These are phyloP conservation scores for Elaeis oleifera DNA, from an alignment of 202 grass and related monocot species.

Conservation along the genomic window DNA sequence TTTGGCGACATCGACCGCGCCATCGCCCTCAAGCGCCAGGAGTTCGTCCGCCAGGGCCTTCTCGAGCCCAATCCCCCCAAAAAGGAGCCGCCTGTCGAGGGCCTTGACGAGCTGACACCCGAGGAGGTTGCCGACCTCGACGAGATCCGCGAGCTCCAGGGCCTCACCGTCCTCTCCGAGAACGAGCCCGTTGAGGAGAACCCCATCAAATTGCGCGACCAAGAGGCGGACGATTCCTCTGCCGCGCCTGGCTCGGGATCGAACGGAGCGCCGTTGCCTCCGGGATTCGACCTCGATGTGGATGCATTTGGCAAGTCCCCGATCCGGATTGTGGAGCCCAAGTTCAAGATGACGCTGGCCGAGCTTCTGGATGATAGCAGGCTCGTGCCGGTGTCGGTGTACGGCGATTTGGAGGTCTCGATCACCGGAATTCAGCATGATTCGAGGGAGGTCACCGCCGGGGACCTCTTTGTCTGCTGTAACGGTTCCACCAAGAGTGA, in stretches of 20 bases:
- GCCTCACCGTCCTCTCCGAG: slow-evolving; percentile 5
- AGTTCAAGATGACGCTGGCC: slow-evolving; percentile 76
- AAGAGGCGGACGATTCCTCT: slow-evolving; percentile 22
- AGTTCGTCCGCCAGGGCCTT: slow-evolving; percentile 55
- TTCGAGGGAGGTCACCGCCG: slow-evolving; percentile 57
- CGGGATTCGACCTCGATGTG: slow-evolving; percentile 35
- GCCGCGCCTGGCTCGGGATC: slow-evolving; percentile 1
- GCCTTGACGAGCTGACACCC: too few species aligned
- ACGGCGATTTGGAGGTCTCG: slow-evolving; percentile 66
- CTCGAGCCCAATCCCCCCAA: slow-evolving; percentile 41
- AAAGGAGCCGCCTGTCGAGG: slow-evolving; percentile 5
- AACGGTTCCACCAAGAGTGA: slow-evolving; percentile 25
- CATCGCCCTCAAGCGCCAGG: slow-evolving; percentile 66
- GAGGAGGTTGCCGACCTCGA: slow-evolving; percentile 27
- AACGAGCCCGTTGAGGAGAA: background rate
- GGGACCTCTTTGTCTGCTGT: slow-evolving; percentile 76
- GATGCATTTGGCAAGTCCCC: slow-evolving; percentile 49
- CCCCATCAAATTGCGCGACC: background rate
- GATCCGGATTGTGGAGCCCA: slow-evolving; percentile 38
- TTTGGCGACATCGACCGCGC: slow-evolving; percentile 79
- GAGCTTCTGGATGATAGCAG: slow-evolving; percentile 94
- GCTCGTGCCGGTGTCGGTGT: slow-evolving; percentile 69
- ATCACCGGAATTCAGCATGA: slow-evolving; percentile 66
- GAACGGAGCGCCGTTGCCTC: slow-evolving; percentile 15
- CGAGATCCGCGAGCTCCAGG: slow-evolving; percentile 72